Percentiles rank a stretch among this genome's conserved stretches.
Evolutionary conservation across 306 rosid species (phyloP).

Genomic region (Malus sylvestris): DNA sequence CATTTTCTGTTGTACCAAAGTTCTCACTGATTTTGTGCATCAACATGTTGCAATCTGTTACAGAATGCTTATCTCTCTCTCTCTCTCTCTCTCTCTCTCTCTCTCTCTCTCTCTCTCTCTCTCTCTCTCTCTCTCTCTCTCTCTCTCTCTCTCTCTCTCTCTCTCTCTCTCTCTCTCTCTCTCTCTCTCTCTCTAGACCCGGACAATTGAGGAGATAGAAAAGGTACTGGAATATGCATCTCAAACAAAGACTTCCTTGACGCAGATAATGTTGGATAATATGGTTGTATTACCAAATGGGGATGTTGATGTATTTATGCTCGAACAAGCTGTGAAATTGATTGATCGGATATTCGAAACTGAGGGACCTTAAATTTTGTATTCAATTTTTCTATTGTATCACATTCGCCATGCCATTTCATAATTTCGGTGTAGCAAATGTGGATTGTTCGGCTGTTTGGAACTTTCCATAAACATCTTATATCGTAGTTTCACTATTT

Average conservation of each 20-base stretch:
- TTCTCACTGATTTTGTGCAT: too few relatives aligned
- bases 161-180: not conserved
- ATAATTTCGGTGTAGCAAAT: not conserved
- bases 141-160: not conserved
- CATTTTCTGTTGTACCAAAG: too few relatives aligned
- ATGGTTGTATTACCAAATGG: conserved; percentile 77
- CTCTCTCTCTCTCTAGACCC: conserved; percentile 25
- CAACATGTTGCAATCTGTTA: too few relatives aligned
- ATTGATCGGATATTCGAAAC: conserved; percentile 75
- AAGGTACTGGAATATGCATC: conserved; percentile 62
- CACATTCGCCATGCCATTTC: not conserved
- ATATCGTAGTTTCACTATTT: not conserved
- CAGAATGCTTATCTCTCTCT: too few relatives aligned
- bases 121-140: too few relatives aligned
- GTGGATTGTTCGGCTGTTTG: not conserved
- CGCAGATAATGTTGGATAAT: conserved; percentile 91
- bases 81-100: too few relatives aligned
- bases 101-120: too few relatives aligned
- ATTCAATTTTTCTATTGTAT: conserved; percentile 8
- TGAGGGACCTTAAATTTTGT: conserved; percentile 45
- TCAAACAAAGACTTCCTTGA: conserved; percentile 66
- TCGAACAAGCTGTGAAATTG: conserved; percentile 66
- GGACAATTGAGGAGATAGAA: conserved; percentile 76
- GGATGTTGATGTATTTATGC: conserved; percentile 75
- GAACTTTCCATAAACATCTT: not conserved